phyloP scores from a whole-genome alignment of 2,329 filamentous ascomycete species.

The Fusarium sp. region DNA sequence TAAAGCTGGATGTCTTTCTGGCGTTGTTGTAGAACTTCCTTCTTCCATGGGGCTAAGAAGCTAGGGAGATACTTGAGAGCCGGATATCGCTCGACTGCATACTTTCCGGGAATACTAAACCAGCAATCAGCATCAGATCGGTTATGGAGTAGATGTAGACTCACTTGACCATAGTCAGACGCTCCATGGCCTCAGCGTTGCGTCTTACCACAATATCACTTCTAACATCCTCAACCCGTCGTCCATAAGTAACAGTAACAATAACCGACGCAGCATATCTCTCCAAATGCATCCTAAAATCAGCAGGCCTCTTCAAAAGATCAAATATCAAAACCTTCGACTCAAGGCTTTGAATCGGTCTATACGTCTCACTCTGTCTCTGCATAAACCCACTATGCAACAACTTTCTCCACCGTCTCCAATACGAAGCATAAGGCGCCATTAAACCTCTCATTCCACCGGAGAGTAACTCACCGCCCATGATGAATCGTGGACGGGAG shows the following conservation, averaged over 20 bases:
- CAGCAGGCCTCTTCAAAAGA: conserved; percentile 47
- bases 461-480: conserved; percentile 57
- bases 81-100: conserved; percentile 56
- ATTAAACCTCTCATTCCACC: conserved; percentile 57
- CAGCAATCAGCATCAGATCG: accelerated
- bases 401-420: conserved; percentile 58
- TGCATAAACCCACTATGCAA: conserved; percentile 59
- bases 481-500: conserved; percentile 59
- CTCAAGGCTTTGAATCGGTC: conserved; percentile 56
- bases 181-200: conserved; percentile 57
- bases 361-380: conserved; percentile 56
- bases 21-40: conserved; percentile 51
- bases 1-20: conserved; percentile 55
- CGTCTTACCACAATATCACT: conserved; percentile 53
- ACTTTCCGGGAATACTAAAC: conserved; percentile 45
- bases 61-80: conserved; percentile 54
- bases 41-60: conserved; percentile 56
- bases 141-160: not conserved
- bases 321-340: conserved; percentile 55
- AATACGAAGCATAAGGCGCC: conserved; percentile 56
- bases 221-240: conserved; percentile 45
- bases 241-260: conserved; percentile 57
- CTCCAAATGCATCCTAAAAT: conserved; percentile 44
- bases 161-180: conserved; percentile 58
- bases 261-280: conserved; percentile 55